phyloP scores from a whole-genome alignment of 2,329 filamentous ascomycete species.

The Alternaria hordeiaustralica region DNA sequence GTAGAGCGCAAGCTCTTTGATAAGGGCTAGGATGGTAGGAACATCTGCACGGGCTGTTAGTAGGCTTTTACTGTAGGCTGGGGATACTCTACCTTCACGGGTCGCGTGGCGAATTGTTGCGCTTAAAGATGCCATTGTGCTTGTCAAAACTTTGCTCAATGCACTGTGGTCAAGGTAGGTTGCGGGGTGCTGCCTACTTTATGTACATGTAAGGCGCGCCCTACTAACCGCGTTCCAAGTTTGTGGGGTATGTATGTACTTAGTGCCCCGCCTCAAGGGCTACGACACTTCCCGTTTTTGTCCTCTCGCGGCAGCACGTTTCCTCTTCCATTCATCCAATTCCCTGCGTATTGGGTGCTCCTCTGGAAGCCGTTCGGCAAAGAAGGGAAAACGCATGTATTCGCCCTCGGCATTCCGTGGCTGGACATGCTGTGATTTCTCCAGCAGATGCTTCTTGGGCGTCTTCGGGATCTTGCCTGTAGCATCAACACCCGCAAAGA shows the following conservation, averaged over 20 bases:
- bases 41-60: constrained; percentile 65
- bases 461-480: constrained; percentile 15
- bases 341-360: constrained; percentile 26
- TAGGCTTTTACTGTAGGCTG: background rate
- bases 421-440: constrained; percentile 6
- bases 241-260: constrained; percentile 9
- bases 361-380: constrained; percentile 25
- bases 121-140: constrained; percentile 35
- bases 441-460: constrained; percentile 3
- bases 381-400: constrained; percentile 31
- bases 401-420: constrained; percentile 26
- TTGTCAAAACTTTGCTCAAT: background rate
- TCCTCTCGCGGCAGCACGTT: constrained; percentile 16
- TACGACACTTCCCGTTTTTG: constrained; percentile 1
- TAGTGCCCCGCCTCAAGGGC: constrained; percentile 1
- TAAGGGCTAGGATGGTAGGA: constrained; percentile 77
- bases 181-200: background rate
- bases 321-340: constrained; percentile 26
- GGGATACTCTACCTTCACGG: constrained; percentile 59
- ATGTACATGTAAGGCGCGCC: constrained; percentile 8
- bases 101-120: constrained; percentile 64
- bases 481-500: constrained; percentile 41
- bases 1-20: constrained; percentile 86
- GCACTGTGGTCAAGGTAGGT: background rate
- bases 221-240: constrained; percentile 15